Conservation (phyloP, 2,329 filamentous ascomycete genomes). For the Cordyceps cicadae region DNA sequence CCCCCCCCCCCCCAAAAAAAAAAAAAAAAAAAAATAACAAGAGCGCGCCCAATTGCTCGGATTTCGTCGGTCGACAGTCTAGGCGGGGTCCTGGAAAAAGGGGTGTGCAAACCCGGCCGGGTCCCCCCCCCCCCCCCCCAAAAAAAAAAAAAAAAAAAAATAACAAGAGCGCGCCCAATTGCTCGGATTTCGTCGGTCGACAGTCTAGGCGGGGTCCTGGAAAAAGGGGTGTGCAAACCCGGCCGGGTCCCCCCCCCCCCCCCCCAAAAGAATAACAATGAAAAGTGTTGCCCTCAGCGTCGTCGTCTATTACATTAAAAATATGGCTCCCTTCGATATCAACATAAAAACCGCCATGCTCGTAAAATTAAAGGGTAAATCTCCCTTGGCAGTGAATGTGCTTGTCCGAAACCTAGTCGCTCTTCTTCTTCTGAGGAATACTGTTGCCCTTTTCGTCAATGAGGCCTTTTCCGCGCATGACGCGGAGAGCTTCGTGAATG, state of each 20-base stretch:
- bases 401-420: neutral
- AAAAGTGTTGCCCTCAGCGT: neutral
- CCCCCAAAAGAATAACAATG: neutral
- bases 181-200: conserved; percentile 1
- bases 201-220: neutral
- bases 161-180: neutral
- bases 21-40: neutral
- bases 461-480: conserved; percentile 36
- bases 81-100: conserved; percentile 1
- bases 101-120: neutral
- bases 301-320: conserved; percentile 6
- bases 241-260: neutral
- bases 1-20: too few species aligned
- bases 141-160: neutral
- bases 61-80: neutral
- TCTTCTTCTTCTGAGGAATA: conserved; percentile 26
- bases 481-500: conserved; percentile 34
- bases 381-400: neutral
- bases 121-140: too few species aligned
- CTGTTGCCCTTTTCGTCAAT: conserved; percentile 35
- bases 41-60: neutral
- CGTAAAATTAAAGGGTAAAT: neutral
- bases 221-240: neutral
- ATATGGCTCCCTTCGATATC: conserved; percentile 5
- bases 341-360: conserved; percentile 5